Conservation (phyloP, 202 grass and related monocot genomes). For the Musa balbisiana region DNA sequence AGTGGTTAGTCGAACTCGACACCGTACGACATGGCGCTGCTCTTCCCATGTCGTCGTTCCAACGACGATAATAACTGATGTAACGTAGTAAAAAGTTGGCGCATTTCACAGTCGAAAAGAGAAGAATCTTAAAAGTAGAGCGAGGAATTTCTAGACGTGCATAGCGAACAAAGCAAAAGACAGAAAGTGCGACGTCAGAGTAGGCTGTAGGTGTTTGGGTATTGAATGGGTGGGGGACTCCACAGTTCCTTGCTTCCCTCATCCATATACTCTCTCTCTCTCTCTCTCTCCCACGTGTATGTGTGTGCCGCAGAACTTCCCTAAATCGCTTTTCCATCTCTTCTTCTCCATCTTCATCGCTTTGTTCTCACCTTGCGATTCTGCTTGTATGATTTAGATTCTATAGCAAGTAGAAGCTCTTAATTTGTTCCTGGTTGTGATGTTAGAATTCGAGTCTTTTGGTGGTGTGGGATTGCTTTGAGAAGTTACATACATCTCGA, state of each 20-base stretch:
- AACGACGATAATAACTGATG: no score
- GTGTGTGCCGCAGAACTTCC: constrained; percentile 27
- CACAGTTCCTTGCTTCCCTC: constrained; percentile 31
- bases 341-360: neutral
- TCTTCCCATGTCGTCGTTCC: no score
- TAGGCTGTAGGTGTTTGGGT: constrained; percentile 8
- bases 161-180: constrained; percentile 6
- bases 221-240: constrained; percentile 32
- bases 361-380: neutral
- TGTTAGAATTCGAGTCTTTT: no score
- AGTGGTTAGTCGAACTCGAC: no score
- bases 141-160: constrained; percentile 4
- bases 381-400: no score
- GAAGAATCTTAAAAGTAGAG: neutral
- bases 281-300: constrained; percentile 16
- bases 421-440: no score
- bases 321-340: neutral
- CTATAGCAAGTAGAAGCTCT: no score
- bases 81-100: no score
- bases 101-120: neutral
- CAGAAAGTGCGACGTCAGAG: constrained; percentile 1
- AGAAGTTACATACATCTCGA: no score
- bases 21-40: no score
- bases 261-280: constrained; percentile 23
- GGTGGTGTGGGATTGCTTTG: no score